Conservation (phyloP, 2,329 filamentous ascomycete genomes). For the Alternaria solani region DNA sequence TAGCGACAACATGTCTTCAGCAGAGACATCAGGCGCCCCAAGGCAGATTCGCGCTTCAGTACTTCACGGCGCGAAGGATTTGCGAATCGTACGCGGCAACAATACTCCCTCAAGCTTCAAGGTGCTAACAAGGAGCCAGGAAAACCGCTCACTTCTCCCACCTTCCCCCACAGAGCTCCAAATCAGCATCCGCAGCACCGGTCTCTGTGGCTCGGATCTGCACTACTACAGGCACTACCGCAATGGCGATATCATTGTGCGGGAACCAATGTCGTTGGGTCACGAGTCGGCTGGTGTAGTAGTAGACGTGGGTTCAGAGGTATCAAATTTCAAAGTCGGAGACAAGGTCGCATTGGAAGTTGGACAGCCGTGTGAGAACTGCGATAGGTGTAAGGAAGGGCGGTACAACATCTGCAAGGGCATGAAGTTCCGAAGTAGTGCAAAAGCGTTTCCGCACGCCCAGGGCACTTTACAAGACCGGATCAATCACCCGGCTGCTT, state of each 20-base stretch:
- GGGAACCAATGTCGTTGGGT: conserved; percentile 81
- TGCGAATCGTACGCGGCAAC: conserved; percentile 60
- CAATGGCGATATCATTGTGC: conserved; percentile 85
- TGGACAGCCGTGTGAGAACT: conserved; percentile 79
- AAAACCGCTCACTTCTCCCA: conserved; percentile 58
- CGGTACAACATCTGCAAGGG: conserved; percentile 69
- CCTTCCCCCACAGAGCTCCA: conserved; percentile 66
- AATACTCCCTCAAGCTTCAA: not conserved
- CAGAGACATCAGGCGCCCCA: conserved; percentile 31
- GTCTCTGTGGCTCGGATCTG: conserved; percentile 75
- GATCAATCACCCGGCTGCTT: conserved; percentile 67
- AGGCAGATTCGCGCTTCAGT: conserved; percentile 60
- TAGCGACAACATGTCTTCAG: conserved; percentile 29
- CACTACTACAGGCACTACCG: conserved; percentile 90
- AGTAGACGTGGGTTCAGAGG: conserved; percentile 71
- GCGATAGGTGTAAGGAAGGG: conserved; percentile 63
- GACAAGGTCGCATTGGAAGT: conserved; percentile 95
- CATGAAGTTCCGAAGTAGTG: conserved; percentile 66
- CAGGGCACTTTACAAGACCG: conserved; percentile 70
- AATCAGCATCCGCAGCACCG: conserved; percentile 70
- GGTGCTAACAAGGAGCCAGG: conserved; percentile 50
- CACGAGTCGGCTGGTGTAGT: conserved; percentile 83
- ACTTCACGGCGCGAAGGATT: conserved; percentile 67
- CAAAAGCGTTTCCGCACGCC: conserved; percentile 67
- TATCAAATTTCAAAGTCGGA: conserved; percentile 70